Evolutionary conservation across 208 protist genomes (phyloP), one percentile per base, ranked within the genome.

Genomic region (Kentomonas sorsogonicus): DNA sequence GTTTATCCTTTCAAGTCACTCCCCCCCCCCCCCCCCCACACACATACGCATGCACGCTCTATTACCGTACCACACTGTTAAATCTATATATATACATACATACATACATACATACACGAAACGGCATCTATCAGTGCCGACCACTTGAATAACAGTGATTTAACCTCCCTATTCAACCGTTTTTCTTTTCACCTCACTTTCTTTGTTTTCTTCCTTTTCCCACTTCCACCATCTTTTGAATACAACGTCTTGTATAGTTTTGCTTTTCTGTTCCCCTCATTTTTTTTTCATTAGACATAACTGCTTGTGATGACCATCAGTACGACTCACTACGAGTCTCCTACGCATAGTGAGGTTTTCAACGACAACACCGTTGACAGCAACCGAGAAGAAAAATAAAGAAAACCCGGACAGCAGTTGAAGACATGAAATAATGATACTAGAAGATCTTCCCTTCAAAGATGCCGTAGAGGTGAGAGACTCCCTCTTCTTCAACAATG

Each of bases 51-150:
- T 33, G 23, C 6, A 47, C 11, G n/a, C 29, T 58, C 15, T 3
- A 7, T 27, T 47, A 39, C 18, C 10, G 13, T 45, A n/a, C 27
- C 34, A 34, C 31, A 33, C 15, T 48, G 29, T 50, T 20, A 60
- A 52, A 67, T 58, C 47, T 59, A 63, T 51, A 71, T 60, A 63
- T 53, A 66, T 57, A 64, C 56, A 70, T 48, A 68, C 41, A 64
- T 59, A 71, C 44, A 67, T 57, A 71, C 48, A 43, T 62, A 63
- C 46, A 23, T 47, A 58, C 63, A 40, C 52, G 25, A 20, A 44
- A 40, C 18, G 33, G 29, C 16, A 50, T 11, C 5, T 53, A 53
- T 38, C 18, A 22, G 5, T 50, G 23, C 5, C 23, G 5, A 30
- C 44, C 44, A 27, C 5, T 58, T 40, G 33, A 5, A 15, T n/a